Percentiles rank a stretch among this genome's conserved stretches.
phyloP scores from a whole-genome alignment of 768 basidiomycete species.

The Mrakia blollopis region DNA sequence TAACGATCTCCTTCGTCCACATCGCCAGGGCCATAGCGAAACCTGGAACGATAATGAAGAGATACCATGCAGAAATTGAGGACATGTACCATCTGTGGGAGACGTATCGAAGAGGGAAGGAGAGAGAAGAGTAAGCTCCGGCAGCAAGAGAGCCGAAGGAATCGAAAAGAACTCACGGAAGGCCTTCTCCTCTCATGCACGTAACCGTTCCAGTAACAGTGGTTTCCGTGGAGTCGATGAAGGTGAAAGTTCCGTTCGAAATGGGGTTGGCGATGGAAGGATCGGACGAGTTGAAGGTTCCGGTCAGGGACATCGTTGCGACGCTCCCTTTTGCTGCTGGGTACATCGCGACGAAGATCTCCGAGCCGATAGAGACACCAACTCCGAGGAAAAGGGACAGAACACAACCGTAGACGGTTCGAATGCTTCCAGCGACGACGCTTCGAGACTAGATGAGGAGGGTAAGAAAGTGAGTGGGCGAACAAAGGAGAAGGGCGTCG shows the following conservation, averaged over 20 bases:
- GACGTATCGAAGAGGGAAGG: background rate
- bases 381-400: conserved; percentile 29
- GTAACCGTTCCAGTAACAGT: conserved; percentile 4
- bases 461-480: background rate
- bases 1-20: conserved; percentile 30
- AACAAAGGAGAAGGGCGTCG: background rate
- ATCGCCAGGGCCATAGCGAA: conserved; percentile 18
- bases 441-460: conserved; percentile 6
- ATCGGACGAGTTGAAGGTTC: conserved; percentile 21
- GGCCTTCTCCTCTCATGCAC: conserved; percentile 6
- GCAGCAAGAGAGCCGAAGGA: too few relatives aligned
- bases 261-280: conserved; percentile 17
- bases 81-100: conserved; percentile 7
- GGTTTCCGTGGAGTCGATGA: background rate
- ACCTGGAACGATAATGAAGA: conserved; percentile 27
- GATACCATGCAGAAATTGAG: conserved; percentile 2
- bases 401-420: conserved; percentile 23
- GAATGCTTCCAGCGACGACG: conserved; percentile 26
- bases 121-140: background rate
- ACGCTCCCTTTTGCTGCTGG: background rate
- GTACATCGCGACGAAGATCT: conserved; percentile 21
- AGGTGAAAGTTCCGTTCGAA: conserved; percentile 26
- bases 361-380: conserved; percentile 25
- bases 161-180: conserved; percentile 19
- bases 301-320: conserved; percentile 1